phyloP scores from a whole-genome alignment of 176 grass and related monocot species.

The Bonia amplexicaulis region DNA sequence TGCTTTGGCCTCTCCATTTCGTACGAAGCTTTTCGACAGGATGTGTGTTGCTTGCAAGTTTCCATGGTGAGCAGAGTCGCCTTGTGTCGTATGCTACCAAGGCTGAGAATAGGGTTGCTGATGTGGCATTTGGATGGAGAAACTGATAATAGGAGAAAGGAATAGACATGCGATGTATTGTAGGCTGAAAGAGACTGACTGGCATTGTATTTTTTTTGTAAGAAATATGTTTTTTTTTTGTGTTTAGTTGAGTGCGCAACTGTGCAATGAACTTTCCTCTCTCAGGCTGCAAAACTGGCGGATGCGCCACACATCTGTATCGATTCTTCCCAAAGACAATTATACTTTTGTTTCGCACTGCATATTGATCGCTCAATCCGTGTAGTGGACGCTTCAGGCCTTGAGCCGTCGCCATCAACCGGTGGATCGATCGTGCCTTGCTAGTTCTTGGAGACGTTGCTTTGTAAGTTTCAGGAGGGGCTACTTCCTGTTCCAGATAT shows the following conservation, averaged over 20 bases:
- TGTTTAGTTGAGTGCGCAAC: neutral
- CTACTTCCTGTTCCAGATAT: too few relatives aligned
- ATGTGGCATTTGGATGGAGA: constrained; percentile 10
- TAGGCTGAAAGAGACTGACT: too few relatives aligned
- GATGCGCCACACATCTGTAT: neutral
- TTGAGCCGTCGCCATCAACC: neutral
- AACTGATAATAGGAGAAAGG: neutral
- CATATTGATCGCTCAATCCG: neutral
- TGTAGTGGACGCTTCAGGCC: neutral
- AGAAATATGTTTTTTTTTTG: neutral
- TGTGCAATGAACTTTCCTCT: neutral
- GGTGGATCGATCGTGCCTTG: neutral
- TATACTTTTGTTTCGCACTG: neutral
- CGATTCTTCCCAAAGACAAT: neutral
- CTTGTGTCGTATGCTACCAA: neutral
- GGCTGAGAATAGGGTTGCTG: neutral
- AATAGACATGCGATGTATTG: constrained; percentile 14
- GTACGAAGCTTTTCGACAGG: constrained; percentile 7
- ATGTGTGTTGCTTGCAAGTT: constrained; percentile 16
- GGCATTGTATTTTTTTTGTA: neutral
- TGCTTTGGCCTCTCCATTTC: constrained; percentile 1
- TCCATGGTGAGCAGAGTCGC: neutral
- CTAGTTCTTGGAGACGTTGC: too few relatives aligned
- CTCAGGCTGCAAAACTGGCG: neutral
- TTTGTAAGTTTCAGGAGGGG: too few relatives aligned